Percentiles rank a stretch among this genome's conserved stretches.
Evolutionary conservation across 2,329 filamentous ascomycete genomes (phyloP).

Genomic region (Phialophora tarda): DNA sequence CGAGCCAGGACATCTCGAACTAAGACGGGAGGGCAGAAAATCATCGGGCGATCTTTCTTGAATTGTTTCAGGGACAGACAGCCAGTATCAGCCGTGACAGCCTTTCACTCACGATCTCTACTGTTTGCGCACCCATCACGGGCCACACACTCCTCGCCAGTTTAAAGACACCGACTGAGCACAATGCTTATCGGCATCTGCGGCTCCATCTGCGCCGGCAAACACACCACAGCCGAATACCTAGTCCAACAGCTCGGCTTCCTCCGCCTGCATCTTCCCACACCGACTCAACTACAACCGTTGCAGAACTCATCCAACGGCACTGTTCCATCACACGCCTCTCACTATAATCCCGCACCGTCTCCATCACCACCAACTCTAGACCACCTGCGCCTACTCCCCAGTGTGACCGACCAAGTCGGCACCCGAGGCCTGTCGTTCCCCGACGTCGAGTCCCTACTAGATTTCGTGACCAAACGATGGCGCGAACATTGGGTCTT

Average conservation of each 20-base stretch:
- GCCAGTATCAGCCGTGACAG: background rate
- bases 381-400: constrained; percentile 32
- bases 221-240: constrained; percentile 86
- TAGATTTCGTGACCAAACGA: constrained; percentile 82
- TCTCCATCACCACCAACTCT: constrained; percentile 9
- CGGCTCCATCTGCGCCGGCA: constrained; percentile 84
- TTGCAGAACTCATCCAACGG: background rate
- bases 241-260: constrained; percentile 85
- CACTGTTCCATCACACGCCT: background rate
- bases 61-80: background rate
- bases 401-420: constrained; percentile 38
- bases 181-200: constrained; percentile 62
- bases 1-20: background rate
- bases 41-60: background rate
- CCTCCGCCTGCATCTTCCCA: constrained; percentile 68
- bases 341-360: constrained; percentile 16
- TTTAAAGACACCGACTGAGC: background rate
- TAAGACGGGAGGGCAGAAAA: background rate
- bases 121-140: background rate
- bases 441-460: constrained; percentile 65
- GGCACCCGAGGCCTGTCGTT: constrained; percentile 40
- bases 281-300: constrained; percentile 45
- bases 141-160: background rate
- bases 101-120: background rate
- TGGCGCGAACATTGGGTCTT: constrained; percentile 88